These are phyloP conservation scores for Amanita fuliginea DNA, from an alignment of 768 basidiomycete species.

Conservation along the genomic window DNA sequence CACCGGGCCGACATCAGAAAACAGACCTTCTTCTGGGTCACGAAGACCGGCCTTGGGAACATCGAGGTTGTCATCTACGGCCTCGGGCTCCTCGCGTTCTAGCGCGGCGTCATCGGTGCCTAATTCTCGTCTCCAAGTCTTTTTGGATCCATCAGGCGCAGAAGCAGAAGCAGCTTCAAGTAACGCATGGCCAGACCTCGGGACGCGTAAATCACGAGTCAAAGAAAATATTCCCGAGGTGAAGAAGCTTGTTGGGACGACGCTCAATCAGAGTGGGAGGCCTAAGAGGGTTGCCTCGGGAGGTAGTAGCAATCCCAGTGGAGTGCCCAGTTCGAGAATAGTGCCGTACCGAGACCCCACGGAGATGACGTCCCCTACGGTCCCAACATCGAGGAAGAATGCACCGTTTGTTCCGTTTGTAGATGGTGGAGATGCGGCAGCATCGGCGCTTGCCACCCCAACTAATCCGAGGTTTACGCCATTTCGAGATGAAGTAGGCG, in stretches of 20 bases:
- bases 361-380: conserved; percentile 31
- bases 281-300: conserved; percentile 36
- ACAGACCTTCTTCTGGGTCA: conserved; percentile 23
- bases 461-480: conserved; percentile 55
- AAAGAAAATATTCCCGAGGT: conserved; percentile 72
- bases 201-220: conserved; percentile 65
- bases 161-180: conserved; percentile 26
- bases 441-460: conserved; percentile 21
- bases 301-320: conserved; percentile 17
- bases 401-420: conserved; percentile 12
- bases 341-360: conserved; percentile 54
- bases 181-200: conserved; percentile 60
- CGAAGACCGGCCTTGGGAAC: conserved; percentile 3
- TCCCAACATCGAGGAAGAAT: conserved; percentile 12
- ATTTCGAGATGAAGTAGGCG: conserved; percentile 60
- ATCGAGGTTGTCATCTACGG: background rate
- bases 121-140: conserved; percentile 56
- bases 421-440: conserved; percentile 10
- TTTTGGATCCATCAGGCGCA: conserved; percentile 57
- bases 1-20: conserved; percentile 33
- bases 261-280: conserved; percentile 49
- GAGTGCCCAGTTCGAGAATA: conserved; percentile 35
- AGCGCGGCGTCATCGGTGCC: conserved; percentile 21
- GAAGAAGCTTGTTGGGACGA: conserved; percentile 58
- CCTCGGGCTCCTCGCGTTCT: conserved; percentile 18